phyloP scores from a whole-genome alignment of 2,329 filamentous ascomycete species.

The Colletotrichum sojae region DNA sequence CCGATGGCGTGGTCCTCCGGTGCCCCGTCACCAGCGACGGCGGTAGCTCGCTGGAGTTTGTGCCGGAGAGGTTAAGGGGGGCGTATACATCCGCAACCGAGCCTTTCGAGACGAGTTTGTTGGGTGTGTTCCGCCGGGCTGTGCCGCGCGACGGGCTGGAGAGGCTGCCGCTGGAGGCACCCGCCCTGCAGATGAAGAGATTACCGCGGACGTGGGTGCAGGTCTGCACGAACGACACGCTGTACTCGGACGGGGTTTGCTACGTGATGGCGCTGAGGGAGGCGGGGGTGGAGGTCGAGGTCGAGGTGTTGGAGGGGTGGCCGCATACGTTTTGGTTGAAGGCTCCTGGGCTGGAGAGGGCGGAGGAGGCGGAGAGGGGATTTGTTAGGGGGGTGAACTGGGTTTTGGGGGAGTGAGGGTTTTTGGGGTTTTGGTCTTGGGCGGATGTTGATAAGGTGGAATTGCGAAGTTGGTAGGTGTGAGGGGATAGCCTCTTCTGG shows the following conservation, averaged over 20 bases:
- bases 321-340: conserved; percentile 69
- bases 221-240: conserved; percentile 64
- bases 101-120: conserved; percentile 54
- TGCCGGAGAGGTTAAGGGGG: conserved; percentile 53
- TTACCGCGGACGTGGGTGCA: conserved; percentile 64
- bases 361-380: conserved; percentile 57
- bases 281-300: conserved; percentile 55
- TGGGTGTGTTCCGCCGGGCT: conserved; percentile 50
- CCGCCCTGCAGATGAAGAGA: conserved; percentile 46
- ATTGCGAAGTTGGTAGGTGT: too few relatives aligned
- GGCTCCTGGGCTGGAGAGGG: conserved; percentile 57
- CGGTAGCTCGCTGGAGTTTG: conserved; percentile 51
- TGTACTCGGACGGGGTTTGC: conserved; percentile 66
- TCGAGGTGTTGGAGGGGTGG: conserved; percentile 61
- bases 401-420: conserved; percentile 47
- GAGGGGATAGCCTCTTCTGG: too few relatives aligned
- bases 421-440: too few relatives aligned
- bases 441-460: too few relatives aligned
- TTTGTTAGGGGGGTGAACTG: conserved; percentile 59
- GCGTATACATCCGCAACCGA: conserved; percentile 57
- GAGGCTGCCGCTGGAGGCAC: conserved; percentile 58
- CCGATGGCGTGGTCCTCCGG: conserved; percentile 59
- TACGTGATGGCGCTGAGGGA: conserved; percentile 59
- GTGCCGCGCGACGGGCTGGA: conserved; percentile 57
- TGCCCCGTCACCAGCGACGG: conserved; percentile 64